Evolutionary conservation across 2,329 filamentous ascomycete species (phyloP).

Genomic region (Sporothrix schenckii): DNA sequence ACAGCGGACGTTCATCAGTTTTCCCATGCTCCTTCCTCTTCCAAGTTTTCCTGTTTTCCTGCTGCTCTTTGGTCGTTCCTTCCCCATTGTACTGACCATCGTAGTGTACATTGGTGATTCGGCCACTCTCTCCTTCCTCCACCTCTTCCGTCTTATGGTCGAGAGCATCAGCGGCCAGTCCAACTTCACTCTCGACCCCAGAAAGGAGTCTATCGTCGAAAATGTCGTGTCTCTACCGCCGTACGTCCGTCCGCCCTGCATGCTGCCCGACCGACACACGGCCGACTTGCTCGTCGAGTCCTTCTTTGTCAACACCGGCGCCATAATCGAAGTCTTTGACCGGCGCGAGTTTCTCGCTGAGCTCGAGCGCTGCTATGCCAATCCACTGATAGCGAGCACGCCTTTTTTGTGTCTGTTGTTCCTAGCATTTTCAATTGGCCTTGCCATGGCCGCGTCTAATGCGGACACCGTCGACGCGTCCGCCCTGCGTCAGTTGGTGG

Average conservation of each 20-base stretch:
- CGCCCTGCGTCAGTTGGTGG: slow-evolving; percentile 56
- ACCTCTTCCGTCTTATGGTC: slow-evolving; percentile 63
- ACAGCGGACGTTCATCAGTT: too few relatives aligned
- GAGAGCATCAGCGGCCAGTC: slow-evolving; percentile 58
- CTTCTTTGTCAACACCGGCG: slow-evolving; percentile 63
- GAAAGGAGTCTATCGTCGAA: slow-evolving; percentile 60
- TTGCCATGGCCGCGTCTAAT: slow-evolving; percentile 59
- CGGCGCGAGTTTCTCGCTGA: slow-evolving; percentile 52
- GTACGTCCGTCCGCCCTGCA: slow-evolving; percentile 52
- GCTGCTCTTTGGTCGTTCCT: too few relatives aligned
- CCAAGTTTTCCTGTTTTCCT: background rate
- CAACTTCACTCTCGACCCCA: slow-evolving; percentile 61
- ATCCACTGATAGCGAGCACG: slow-evolving; percentile 54
- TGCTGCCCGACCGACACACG: slow-evolving; percentile 57
- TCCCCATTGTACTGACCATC: background rate
- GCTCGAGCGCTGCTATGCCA: slow-evolving; percentile 58
- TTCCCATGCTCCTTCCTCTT: background rate
- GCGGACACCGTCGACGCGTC: slow-evolving; percentile 53
- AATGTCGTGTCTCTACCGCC: slow-evolving; percentile 52
- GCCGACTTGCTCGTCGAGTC: slow-evolving; percentile 59
- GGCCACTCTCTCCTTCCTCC: slow-evolving; percentile 62
- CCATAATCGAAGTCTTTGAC: slow-evolving; percentile 64
- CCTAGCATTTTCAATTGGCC: slow-evolving; percentile 64
- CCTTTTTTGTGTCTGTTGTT: slow-evolving; percentile 63
- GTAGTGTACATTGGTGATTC: slow-evolving; percentile 66